Evolutionary conservation across 1,284 basidiomycete species (phyloP), one percentile per base, ranked within the genome.

Genomic region (Trametes sp.): DNA sequence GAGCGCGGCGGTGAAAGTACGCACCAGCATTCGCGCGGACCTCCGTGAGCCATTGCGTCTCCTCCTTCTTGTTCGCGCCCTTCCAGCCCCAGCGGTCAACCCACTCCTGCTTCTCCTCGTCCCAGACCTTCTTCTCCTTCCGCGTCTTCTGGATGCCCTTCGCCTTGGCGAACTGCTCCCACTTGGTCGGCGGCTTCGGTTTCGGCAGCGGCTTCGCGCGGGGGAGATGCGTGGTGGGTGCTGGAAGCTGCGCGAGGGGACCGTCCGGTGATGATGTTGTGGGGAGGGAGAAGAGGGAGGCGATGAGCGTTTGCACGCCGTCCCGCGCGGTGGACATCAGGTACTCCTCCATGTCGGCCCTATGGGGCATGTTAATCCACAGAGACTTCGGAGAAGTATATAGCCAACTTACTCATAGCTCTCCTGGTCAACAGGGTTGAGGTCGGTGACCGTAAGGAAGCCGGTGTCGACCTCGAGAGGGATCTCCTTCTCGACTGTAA

Each of bases 21-120:
- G 66, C 68, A 95, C 95, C 89, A 71, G 91, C 92, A 73, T 95
- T 89, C 50, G 84, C 82, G 72, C 93, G 94, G 53, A 98, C 90
- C 75, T 96, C 95, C 57, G 93, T 90, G 65, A 98, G 84, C 97
- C 97, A 98, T 75, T 96, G 93, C 16, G 88, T 87, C 80, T 98
- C 95, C 26, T 80, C 78, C 65, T 95, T 86, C 80, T 89, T 96
- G 76, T 98, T 98, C 81, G 94, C 95, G 28, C 94, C 95, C 65
- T 88, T 88, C 74, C 86, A 87, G 1, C 98, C 97, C 97, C 97
- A 99, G 56, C 94, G 82, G 58, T 90, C 86, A 14, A 98, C 93
- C 93, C 95, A 99, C 44, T 94, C 93, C 77, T 97, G 93, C 70
- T 85, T 87, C 76, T 96, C 95, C 70, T 98, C 97, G 78, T 99